Evolutionary conservation across 345 rosid species (phyloP).

Genomic region (Brassica carinata): DNA sequence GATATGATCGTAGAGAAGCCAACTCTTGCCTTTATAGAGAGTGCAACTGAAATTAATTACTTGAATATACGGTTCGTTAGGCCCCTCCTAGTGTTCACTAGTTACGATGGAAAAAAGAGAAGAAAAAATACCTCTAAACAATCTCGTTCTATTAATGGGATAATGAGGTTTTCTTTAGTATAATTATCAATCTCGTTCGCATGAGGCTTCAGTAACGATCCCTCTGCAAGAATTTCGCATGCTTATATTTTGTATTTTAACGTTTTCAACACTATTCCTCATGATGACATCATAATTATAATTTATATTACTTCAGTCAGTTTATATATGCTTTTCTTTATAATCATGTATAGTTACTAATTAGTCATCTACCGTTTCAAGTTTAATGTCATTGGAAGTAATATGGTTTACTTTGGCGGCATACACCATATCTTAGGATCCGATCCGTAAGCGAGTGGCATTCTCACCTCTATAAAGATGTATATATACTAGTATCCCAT

Average conservation of each 20-base stretch:
- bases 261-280: slow-evolving; percentile 25
- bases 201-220: slow-evolving; percentile 27
- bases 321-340: neutral
- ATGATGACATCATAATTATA: slow-evolving; percentile 31
- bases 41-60: neutral
- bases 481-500: too few species aligned
- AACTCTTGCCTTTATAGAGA: slow-evolving; percentile 17
- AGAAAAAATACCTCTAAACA: too few species aligned
- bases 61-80: neutral
- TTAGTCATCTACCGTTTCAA: neutral
- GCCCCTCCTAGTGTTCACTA: neutral
- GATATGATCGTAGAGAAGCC: slow-evolving; percentile 23
- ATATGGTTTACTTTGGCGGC: neutral
- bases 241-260: slow-evolving; percentile 20
- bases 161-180: neutral
- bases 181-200: slow-evolving; percentile 3
- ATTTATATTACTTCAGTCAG: neutral
- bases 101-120: neutral
- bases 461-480: neutral
- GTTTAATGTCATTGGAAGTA: neutral
- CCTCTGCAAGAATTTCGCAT: slow-evolving; percentile 23
- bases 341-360: neutral
- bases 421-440: neutral
- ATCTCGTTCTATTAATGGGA: too few species aligned
- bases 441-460: neutral